Evolutionary conservation across 176 grass and related monocot genomes (phyloP).

Genomic region (Ensete ventricosum): DNA sequence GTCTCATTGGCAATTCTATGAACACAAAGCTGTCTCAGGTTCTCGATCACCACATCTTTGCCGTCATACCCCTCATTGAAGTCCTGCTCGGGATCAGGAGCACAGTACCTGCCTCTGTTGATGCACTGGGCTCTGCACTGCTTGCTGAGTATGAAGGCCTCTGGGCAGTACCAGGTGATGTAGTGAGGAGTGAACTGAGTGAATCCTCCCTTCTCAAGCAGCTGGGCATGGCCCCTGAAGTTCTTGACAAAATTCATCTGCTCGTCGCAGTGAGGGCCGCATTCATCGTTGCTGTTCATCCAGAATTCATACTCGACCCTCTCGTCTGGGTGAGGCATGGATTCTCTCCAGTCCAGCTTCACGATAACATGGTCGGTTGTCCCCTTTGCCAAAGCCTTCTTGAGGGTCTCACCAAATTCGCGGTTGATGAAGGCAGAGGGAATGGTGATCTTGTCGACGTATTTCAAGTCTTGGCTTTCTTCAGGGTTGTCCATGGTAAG

Average conservation of each 20-base stretch:
- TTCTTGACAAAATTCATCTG: slow-evolving; percentile 20
- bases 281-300: slow-evolving; percentile 22
- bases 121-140: slow-evolving; percentile 21
- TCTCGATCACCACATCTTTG: slow-evolving; percentile 64
- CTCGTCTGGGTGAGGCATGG: slow-evolving; percentile 21
- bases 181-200: slow-evolving; percentile 21
- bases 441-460: slow-evolving; percentile 66
- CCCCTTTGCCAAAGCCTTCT: slow-evolving; percentile 11
- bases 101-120: slow-evolving; percentile 47
- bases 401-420: slow-evolving; percentile 36
- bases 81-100: slow-evolving; percentile 83
- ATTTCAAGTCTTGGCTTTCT: slow-evolving; percentile 37
- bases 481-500: slow-evolving; percentile 82
- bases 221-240: slow-evolving; percentile 18
- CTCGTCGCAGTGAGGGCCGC: slow-evolving; percentile 13
- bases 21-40: slow-evolving; percentile 91
- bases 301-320: slow-evolving; percentile 21
- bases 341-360: slow-evolving; percentile 19
- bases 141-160: slow-evolving; percentile 11
- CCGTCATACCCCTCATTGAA: slow-evolving; percentile 53
- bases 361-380: background rate
- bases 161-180: slow-evolving; percentile 21
- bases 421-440: slow-evolving; percentile 58
- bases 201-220: slow-evolving; percentile 21
- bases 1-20: slow-evolving; percentile 54